phyloP scores from a whole-genome alignment of 176 grass and related monocot genomes.

The Hyparrhenia diplandra region DNA sequence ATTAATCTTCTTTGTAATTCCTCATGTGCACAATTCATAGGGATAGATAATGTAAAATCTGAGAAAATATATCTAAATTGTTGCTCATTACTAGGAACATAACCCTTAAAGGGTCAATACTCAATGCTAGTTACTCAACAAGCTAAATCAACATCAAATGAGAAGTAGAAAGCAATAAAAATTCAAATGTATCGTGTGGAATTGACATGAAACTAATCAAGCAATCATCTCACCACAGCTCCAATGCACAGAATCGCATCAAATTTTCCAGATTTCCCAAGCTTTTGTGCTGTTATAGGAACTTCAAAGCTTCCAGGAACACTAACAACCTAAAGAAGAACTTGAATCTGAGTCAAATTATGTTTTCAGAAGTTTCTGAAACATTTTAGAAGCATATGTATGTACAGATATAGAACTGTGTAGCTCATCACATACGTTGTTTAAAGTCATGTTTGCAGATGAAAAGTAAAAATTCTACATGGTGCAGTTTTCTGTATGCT shows the following conservation, averaged over 20 bases:
- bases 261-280: slow-evolving; percentile 82
- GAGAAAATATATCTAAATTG: background rate
- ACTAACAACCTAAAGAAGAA: slow-evolving; percentile 62
- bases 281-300: slow-evolving; percentile 78
- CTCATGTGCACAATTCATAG: background rate
- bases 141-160: slow-evolving; percentile 10
- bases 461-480: background rate
- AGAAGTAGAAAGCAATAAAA: background rate
- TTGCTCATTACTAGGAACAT: background rate
- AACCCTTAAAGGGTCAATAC: background rate
- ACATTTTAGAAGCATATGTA: background rate
- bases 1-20: background rate
- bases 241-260: slow-evolving; percentile 95
- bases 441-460: background rate
- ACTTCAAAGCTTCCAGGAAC: slow-evolving; percentile 99
- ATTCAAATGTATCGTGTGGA: background rate
- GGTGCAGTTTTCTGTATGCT: background rate
- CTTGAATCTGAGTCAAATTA: background rate
- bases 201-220: background rate
- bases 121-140: background rate
- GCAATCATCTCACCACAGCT: slow-evolving; percentile 65
- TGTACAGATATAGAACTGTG: background rate
- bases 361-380: background rate
- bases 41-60: background rate
- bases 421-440: background rate